A percentile compares a stretch with the other conserved stretches of the same genome.
These are phyloP conservation scores for Aspergillus sp. DNA, from an alignment of 2,329 filamentous ascomycete genomes.

Conservation along the genomic window DNA sequence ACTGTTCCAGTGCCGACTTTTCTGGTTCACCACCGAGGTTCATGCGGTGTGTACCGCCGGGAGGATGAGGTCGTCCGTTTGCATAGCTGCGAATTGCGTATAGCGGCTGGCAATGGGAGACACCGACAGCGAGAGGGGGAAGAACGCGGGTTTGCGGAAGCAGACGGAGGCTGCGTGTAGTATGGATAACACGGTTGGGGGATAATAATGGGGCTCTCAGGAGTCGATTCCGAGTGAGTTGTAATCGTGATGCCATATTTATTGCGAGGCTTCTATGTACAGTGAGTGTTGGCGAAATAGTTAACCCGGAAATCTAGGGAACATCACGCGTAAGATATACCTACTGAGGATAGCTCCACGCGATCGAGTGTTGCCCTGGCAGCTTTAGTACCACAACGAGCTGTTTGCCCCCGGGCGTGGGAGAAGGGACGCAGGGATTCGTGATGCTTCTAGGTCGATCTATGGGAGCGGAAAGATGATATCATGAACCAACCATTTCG, in stretches of 20 bases:
- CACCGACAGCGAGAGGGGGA: constrained; percentile 8
- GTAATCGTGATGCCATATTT: constrained; percentile 33
- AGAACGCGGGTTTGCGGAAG: constrained; percentile 18
- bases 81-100: constrained; percentile 49
- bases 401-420: not conserved
- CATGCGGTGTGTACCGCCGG: constrained; percentile 92
- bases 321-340: not conserved
- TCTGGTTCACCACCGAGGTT: constrained; percentile 72
- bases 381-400: not conserved
- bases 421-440: constrained; percentile 9
- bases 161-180: constrained; percentile 18
- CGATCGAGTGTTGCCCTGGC: not conserved
- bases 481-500: not conserved
- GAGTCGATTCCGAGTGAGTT: constrained; percentile 28
- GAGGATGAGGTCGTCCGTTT: constrained; percentile 70
- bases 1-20: constrained; percentile 87
- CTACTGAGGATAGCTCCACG: not conserved
- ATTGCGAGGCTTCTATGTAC: constrained; percentile 3
- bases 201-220: constrained; percentile 25
- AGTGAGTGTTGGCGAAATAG: not conserved
- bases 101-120: constrained; percentile 9
- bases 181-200: constrained; percentile 17
- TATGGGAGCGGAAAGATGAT: not conserved
- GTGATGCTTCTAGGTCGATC: constrained; percentile 15
- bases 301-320: not conserved